phyloP scores from a whole-genome alignment of 305 asterid species.

The Stenogyne calaminthoides region DNA sequence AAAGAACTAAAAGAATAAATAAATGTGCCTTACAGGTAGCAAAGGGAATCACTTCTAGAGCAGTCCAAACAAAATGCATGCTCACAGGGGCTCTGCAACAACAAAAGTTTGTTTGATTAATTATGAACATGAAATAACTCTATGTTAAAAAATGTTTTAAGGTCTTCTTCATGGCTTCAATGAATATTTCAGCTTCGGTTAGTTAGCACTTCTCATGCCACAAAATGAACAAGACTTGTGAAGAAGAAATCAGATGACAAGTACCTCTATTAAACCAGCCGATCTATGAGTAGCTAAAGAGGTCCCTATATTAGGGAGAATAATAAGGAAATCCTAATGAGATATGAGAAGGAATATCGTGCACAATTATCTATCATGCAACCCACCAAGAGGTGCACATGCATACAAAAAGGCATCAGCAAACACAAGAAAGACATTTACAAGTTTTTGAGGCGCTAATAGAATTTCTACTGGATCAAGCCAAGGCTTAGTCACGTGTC shows the following conservation, averaged over 20 bases:
- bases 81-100: slow-evolving; percentile 93
- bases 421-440: neutral
- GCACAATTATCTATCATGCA: neutral
- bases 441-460: neutral
- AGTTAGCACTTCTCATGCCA: neutral
- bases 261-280: neutral
- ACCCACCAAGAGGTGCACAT: neutral
- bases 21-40: slow-evolving; percentile 75
- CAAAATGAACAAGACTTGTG: slow-evolving; percentile 7
- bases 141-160: neutral
- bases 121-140: slow-evolving; percentile 1
- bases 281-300: slow-evolving; percentile 7
- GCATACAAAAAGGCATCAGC: neutral
- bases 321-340: neutral
- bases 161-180: slow-evolving; percentile 12
- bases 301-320: neutral
- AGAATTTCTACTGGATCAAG: neutral
- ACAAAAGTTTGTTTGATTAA: slow-evolving; percentile 28
- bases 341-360: neutral
- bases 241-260: neutral
- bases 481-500: neutral
- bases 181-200: neutral
- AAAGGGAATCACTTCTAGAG: slow-evolving; percentile 86
- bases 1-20: slow-evolving; percentile 12
- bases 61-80: slow-evolving; percentile 97